Conservation (phyloP, 2,329 filamentous ascomycete genomes). For the Colletotrichum destructivum region DNA sequence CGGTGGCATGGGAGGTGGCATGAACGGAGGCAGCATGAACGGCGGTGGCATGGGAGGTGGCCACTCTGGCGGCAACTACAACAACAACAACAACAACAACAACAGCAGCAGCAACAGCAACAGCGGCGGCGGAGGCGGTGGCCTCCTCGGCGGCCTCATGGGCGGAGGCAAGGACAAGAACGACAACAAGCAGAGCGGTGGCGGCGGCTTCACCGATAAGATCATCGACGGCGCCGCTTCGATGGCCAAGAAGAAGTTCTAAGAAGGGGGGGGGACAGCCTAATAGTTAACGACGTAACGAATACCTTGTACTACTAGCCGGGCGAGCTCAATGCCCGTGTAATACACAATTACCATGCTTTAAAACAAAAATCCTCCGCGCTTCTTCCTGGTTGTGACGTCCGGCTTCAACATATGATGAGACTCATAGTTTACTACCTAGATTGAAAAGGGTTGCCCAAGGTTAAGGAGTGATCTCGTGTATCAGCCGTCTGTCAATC, state of each 20-base stretch:
- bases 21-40: background rate
- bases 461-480: background rate
- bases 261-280: background rate
- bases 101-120: background rate
- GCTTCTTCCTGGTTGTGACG: too few species aligned
- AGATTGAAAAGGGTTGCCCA: background rate
- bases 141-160: slow-evolving; percentile 28
- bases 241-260: slow-evolving; percentile 41
- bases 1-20: too few species aligned
- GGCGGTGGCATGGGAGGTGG: slow-evolving; percentile 6
- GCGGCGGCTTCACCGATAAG: slow-evolving; percentile 36
- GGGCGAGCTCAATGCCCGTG: background rate
- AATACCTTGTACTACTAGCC: slow-evolving; percentile 33
- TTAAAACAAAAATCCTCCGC: background rate
- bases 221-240: slow-evolving; percentile 35
- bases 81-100: background rate
- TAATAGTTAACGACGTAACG: slow-evolving; percentile 25
- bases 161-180: slow-evolving; percentile 34
- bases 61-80: background rate
- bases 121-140: slow-evolving; percentile 17
- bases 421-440: too few species aligned
- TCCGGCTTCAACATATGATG: too few species aligned
- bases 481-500: background rate
- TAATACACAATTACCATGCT: slow-evolving; percentile 4
- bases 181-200: slow-evolving; percentile 29